Base-by-base conservation (phyloP, 2,329 filamentous ascomycete species). In the Fusarium pininemorale region DNA sequence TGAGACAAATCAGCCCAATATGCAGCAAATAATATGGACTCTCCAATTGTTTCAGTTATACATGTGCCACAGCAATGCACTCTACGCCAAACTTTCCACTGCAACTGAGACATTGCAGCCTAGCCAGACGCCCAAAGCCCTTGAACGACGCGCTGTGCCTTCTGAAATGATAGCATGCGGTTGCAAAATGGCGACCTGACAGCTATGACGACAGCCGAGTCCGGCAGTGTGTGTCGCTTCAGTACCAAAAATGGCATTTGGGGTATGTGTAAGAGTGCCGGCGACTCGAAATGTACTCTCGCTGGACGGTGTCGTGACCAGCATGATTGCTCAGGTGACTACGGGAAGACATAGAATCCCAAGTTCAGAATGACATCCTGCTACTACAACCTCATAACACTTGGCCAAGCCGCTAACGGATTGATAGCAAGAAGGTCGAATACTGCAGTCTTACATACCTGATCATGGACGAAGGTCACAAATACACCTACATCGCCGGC, bases 401-500 rank as follows among this genome's bases (percentile, higher is more conserved):
- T 16, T 30, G 7, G 11, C 18, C 22, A 39, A 28, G 9, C 8
- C 3, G 12, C 30, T 69, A 26, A 53, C 14, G 3, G 3, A 12
- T 16, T 20, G 3, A 18, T 13, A 73, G 39, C 3, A 50, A 42
- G 6, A 59, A 44, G 24, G 18, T 47, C 5, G 32, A 54, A 6
- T 82, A 77, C 60, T 84, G 82, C 53, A 83, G 81, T 4, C 81
- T 79, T 1, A 80, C 79, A 3, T 73, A 83, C 32, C 59, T 85
- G 28, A 80, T 77, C 3, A 77, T 80, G 28, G 75, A 78, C 11
- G 68, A 79, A 26, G 79, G 80, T 59, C 77, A 82, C 80, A 76
- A 76, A 14, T 84, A 83, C 47, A 78, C 80, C 1, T 83, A 84
- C 41, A 77, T 82, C 24, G 80, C 81, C 11, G 83, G 83, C 39